Conservation (phyloP, 2,329 filamentous ascomycete genomes). For the Sordariomycetes sp. region DNA sequence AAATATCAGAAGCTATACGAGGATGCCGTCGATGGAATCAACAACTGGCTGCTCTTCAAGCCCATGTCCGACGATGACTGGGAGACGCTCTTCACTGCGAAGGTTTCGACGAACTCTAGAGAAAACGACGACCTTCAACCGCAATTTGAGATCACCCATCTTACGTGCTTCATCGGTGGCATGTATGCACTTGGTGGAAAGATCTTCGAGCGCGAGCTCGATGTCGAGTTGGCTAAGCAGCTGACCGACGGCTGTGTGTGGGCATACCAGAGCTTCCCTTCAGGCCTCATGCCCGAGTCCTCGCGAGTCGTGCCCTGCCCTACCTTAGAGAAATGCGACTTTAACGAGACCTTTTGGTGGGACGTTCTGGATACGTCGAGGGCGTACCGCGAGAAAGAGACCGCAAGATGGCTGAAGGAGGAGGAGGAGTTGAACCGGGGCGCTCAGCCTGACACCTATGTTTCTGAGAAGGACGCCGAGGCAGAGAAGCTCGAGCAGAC, state of each 20-base stretch:
- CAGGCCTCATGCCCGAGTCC: constrained; percentile 58
- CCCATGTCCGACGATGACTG: constrained; percentile 61
- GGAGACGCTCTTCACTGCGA: constrained; percentile 67
- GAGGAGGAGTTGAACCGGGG: neutral
- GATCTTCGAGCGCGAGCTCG: constrained; percentile 47
- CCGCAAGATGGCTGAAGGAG: constrained; percentile 26
- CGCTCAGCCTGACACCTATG: too few relatives aligned
- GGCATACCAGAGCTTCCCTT: constrained; percentile 52
- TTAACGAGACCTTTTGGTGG: constrained; percentile 39
- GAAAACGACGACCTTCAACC: constrained; percentile 33
- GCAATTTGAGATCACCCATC: constrained; percentile 53
- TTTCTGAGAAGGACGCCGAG: constrained; percentile 5
- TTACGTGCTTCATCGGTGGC: constrained; percentile 61
- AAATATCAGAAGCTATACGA: constrained; percentile 70
- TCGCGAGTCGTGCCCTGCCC: constrained; percentile 36
- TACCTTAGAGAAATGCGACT: constrained; percentile 36
- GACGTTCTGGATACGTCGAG: constrained; percentile 36
- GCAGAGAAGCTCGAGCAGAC: constrained; percentile 7
- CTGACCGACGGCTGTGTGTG: constrained; percentile 63
- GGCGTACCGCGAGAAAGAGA: constrained; percentile 29
- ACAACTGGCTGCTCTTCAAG: constrained; percentile 66
- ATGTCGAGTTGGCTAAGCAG: constrained; percentile 53
- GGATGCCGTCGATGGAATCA: constrained; percentile 56
- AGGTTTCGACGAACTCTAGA: constrained; percentile 31
- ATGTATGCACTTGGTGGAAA: constrained; percentile 61